Conservation (phyloP, 176 grass and related monocot species). For the Bothriochloa decipiens region DNA sequence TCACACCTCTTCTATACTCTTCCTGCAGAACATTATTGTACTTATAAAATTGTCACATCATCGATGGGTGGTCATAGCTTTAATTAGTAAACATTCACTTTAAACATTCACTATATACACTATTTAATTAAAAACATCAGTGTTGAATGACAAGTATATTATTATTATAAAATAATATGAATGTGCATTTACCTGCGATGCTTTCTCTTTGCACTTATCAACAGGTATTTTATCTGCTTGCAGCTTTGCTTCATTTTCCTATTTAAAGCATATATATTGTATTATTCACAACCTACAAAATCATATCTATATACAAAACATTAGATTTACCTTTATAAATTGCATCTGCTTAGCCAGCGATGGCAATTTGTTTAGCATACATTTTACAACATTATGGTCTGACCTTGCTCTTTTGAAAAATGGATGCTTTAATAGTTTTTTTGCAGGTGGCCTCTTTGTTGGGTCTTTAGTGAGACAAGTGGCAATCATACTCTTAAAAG, state of each 20-base stretch:
- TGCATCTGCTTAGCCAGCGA: constrained; percentile 68
- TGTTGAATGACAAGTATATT: neutral
- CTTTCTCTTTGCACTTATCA: constrained; percentile 69
- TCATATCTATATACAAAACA: neutral
- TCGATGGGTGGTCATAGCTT: neutral
- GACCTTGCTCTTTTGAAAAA: constrained; percentile 84
- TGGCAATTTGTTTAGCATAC: constrained; percentile 78
- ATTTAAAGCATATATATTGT: constrained; percentile 1
- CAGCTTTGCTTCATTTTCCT: constrained; percentile 82
- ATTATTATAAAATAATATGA: neutral
- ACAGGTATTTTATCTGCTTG: constrained; percentile 63
- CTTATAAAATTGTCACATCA: neutral
- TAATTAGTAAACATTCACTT: neutral
- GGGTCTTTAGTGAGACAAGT: constrained; percentile 95
- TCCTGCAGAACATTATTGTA: neutral
- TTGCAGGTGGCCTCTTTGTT: constrained; percentile 69
- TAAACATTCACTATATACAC: neutral
- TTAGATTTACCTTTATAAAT: constrained; percentile 48
- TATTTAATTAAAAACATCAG: neutral
- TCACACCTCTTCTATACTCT: constrained; percentile 85
- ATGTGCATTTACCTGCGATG: constrained; percentile 57
- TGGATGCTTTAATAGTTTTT: constrained; percentile 76
- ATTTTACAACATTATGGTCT: constrained; percentile 59
- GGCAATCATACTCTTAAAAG: constrained; percentile 87
- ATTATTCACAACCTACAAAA: neutral